A percentile compares a stretch with the other conserved stretches of the same genome.
These are phyloP conservation scores for Xylariales sp. DNA, from an alignment of 2,329 filamentous ascomycete genomes.

Conservation along the genomic window DNA sequence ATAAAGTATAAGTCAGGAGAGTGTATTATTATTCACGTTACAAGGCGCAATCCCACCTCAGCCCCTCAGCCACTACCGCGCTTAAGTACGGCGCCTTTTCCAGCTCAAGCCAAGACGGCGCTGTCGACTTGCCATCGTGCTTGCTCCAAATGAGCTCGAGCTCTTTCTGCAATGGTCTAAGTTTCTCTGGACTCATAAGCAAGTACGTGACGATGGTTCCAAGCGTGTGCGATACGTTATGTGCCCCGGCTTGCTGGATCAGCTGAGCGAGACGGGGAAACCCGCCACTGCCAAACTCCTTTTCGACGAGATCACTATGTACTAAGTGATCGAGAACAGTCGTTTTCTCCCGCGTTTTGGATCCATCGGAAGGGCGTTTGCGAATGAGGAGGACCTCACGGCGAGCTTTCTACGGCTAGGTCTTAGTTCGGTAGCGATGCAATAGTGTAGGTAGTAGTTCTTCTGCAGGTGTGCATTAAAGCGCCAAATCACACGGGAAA, in stretches of 20 bases:
- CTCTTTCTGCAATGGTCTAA: constrained; percentile 10
- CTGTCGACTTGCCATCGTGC: not conserved
- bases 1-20: not conserved
- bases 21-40: not conserved
- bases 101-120: constrained; percentile 17
- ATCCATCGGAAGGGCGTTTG: constrained; percentile 16
- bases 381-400: constrained; percentile 20
- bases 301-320: constrained; percentile 20
- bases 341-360: constrained; percentile 13
- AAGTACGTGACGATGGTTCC: constrained; percentile 19
- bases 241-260: constrained; percentile 21
- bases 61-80: constrained; percentile 19
- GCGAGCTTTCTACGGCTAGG: constrained; percentile 9
- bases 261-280: constrained; percentile 23
- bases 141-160: constrained; percentile 17
- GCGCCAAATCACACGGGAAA: no score
- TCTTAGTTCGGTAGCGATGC: not conserved
- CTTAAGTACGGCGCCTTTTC: constrained; percentile 24
- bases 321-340: constrained; percentile 19
- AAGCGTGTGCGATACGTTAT: constrained; percentile 24
- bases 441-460: not conserved
- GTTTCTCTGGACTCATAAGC: constrained; percentile 12
- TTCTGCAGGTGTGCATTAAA: not conserved
- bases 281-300: constrained; percentile 14
- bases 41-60: constrained; percentile 4